Conservation (phyloP, 2,329 filamentous ascomycete genomes). For the Erysiphe pulchra region DNA sequence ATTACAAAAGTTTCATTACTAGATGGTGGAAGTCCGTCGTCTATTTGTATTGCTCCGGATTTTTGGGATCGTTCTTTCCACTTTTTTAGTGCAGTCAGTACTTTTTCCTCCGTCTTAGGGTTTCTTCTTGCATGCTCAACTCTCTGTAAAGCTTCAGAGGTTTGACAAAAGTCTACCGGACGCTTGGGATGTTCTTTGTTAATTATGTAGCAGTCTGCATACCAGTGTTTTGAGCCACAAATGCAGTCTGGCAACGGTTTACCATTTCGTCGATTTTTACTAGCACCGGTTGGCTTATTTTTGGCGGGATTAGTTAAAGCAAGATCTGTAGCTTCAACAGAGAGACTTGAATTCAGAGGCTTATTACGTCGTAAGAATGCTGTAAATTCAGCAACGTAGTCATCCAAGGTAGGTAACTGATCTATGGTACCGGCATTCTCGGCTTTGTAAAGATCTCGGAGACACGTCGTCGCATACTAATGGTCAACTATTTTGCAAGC, state of each 20-base stretch:
- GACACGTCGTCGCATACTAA: neutral
- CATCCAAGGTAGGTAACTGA: neutral
- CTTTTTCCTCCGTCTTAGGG: neutral
- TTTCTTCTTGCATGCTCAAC: neutral
- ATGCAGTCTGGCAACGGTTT: neutral
- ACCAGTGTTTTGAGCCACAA: neutral
- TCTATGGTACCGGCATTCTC: neutral
- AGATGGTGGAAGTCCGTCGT: neutral
- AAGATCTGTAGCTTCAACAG: neutral
- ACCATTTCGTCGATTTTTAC: neutral
- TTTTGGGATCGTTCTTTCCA: neutral
- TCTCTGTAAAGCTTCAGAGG: neutral
- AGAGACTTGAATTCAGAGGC: neutral
- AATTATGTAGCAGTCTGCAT: neutral
- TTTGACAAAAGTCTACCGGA: neutral
- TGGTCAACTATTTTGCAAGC: neutral
- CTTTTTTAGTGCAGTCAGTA: neutral
- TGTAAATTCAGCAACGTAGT: neutral
- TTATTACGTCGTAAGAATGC: slow-evolving; percentile 1
- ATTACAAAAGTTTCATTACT: neutral
- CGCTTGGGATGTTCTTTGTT: neutral
- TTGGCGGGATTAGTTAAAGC: neutral
- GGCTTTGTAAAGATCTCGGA: neutral
- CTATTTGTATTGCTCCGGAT: neutral
- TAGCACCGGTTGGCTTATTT: neutral